Conservation (phyloP, 2,329 filamentous ascomycete genomes). For the Paecilomyces sp. region DNA sequence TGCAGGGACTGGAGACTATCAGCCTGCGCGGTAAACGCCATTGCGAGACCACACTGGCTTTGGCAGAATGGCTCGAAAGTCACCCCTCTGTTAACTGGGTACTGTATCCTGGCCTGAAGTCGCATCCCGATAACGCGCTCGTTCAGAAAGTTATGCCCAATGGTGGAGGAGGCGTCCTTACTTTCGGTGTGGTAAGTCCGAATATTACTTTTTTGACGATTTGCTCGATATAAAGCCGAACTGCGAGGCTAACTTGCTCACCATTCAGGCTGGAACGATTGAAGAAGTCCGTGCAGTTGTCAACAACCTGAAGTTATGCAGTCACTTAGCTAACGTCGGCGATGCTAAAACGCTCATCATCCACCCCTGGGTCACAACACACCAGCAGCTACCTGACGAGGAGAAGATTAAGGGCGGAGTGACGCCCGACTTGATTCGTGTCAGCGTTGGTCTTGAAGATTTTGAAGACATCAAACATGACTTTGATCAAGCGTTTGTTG, state of each 20-base stretch:
- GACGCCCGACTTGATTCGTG: constrained; percentile 78
- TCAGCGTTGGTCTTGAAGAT: constrained; percentile 85
- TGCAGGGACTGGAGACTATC: constrained; percentile 78
- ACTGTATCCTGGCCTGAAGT: constrained; percentile 75
- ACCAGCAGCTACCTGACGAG: constrained; percentile 74
- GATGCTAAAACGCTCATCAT: constrained; percentile 87
- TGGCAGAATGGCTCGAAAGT: constrained; percentile 71
- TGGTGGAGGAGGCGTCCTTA: constrained; percentile 78
- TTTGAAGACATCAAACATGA: constrained; percentile 91
- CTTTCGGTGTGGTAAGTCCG: constrained; percentile 80
- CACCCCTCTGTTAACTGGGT: constrained; percentile 79
- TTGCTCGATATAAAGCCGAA: no score
- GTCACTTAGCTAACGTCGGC: constrained; percentile 74
- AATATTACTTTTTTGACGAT: constrained; percentile 21
- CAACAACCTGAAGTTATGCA: constrained; percentile 77
- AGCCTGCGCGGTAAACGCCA: constrained; percentile 75
- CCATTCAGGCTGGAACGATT: no score
- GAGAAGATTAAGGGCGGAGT: constrained; percentile 71
- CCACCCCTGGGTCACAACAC: constrained; percentile 83
- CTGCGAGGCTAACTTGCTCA: no score
- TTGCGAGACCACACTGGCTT: constrained; percentile 66
- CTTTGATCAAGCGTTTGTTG: constrained; percentile 62
- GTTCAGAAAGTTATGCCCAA: constrained; percentile 76
- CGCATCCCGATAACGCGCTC: constrained; percentile 64
- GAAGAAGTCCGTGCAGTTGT: constrained; percentile 46